These are phyloP conservation scores for Fraxinus paxiana DNA, from an alignment of 305 asterid species.

Conservation along the genomic window DNA sequence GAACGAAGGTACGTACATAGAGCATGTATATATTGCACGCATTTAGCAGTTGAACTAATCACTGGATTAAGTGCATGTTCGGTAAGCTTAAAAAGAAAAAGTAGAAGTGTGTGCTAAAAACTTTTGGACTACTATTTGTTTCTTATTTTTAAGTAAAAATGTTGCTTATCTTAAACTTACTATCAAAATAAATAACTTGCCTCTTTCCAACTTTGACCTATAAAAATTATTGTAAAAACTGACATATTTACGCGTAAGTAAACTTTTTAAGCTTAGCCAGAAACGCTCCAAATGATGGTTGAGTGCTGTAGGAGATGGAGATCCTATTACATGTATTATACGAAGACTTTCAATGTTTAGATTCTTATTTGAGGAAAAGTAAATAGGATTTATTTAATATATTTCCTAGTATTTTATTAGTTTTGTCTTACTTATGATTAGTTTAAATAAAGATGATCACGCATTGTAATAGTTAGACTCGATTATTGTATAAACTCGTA, in stretches of 20 bases:
- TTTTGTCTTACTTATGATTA: background rate
- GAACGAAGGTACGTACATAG: slow-evolving; percentile 53
- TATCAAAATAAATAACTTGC: background rate
- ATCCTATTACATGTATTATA: background rate
- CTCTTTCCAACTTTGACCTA: background rate
- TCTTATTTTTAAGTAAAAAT: background rate
- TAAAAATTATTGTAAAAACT: background rate
- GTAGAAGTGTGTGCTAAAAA: background rate
- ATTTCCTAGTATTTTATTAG: background rate
- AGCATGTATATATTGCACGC: background rate
- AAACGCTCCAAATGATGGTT: background rate
- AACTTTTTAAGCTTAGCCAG: background rate
- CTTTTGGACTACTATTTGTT: background rate
- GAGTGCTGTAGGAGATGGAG: background rate
- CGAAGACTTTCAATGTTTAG: background rate
- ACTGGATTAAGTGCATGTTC: background rate
- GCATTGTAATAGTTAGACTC: background rate
- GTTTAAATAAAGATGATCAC: too few relatives aligned
- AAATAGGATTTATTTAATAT: too few relatives aligned
- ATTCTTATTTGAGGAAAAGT: background rate
- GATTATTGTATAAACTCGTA: background rate
- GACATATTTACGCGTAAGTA: background rate
- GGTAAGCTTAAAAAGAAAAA: background rate
- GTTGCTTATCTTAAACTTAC: background rate
- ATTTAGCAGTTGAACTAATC: background rate